Base-by-base conservation (phyloP, 2,329 filamentous ascomycete species). In the Colletotrichum simmondsii region DNA sequence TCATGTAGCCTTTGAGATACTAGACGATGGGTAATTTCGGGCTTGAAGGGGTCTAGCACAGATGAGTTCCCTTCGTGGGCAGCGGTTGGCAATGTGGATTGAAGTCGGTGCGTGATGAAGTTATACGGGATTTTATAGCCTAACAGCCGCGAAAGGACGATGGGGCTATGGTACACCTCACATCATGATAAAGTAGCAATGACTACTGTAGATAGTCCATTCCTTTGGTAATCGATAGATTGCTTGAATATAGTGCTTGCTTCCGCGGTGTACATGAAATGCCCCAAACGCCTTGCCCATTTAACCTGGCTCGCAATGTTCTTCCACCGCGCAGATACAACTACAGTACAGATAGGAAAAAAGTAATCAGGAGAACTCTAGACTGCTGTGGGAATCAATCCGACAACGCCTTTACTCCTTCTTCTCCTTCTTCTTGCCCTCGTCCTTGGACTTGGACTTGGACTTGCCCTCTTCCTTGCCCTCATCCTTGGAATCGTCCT, bases 401-500 rank as follows among this genome's bases (percentile, higher is more conserved):
- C 4, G 19, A 7, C 26, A 35, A 12, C 11, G 2, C 37, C 37
- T 16, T 60, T 22, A 72, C 46, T 72, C 60, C 56, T 71, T 72
- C 60, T 72, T 70, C 28, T 65, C 69, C 37, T n/a, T 22, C 26
- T 52, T 30, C 30, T 76, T 59, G 24, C 66, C 65, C 7, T 49
- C 54, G 4, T 61, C 54, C 35, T 56, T 54, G 19, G 59, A 37
- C 37, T 69, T 42, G 10, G 66, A 58, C n/a, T 61, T 37, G 11
- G 11, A 5, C 35, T 57, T 49, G 68, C 52, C n/a, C 37, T 26
- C 59, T 16, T 62, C 68, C 22, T 56, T 37, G 26, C 62, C 22
- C 7, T 68, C 58, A 22, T 35, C 22, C 4, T 57, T 30, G 49
- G 8, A 11, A 5, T 32, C 59, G 3, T 37, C 35, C 35, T 57